Base-by-base conservation (phyloP, 1,139 yeast genomes). In the Diutina neorugosa region DNA sequence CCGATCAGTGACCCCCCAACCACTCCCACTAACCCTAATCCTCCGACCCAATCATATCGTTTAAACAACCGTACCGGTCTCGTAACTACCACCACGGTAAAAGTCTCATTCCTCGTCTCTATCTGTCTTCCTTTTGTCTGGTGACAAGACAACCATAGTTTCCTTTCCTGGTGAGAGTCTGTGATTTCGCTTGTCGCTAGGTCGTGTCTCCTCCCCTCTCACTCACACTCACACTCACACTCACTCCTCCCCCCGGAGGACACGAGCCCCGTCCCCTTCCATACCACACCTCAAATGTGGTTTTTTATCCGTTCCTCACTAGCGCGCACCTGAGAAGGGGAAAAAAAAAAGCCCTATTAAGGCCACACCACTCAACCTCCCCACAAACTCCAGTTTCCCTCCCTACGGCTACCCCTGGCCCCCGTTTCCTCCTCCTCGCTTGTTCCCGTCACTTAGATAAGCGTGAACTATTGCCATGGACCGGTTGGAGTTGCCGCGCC, bases 401-500 rank as follows among this genome's bases (percentile, higher is more conserved):
- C 12, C 12, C 14, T 4, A 31, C 37, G 5, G 37, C 5, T 6
- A 11, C 37, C 37, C n/a, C n/a, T 31, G 9, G 14, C 12, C n/a
- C n/a, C 37, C 12, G 4, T 31, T 11, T n/a, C 5, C 37, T 14
- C 12, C n/a, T n/a, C n/a, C n/a, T n/a, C n/a, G n/a, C n/a, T n/a
- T n/a, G n/a, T n/a, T n/a, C n/a, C n/a, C n/a, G n/a, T n/a, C n/a
- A n/a, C n/a, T n/a, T n/a, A n/a, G n/a, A n/a, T n/a, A n/a, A n/a
- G n/a, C n/a, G n/a, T n/a, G n/a, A n/a, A n/a, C n/a, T n/a, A n/a
- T n/a, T n/a, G n/a, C n/a, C n/a, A 46, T 46, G 50, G 50, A 46
- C 16, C n/a, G 19, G 14, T 46, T 46, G 50, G 50, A 46, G 40
- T 34, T 34, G 37, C 50, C 50, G 12, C 50, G 23, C 27, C 37